Base-by-base conservation (phyloP, 176 grass and related monocot genomes). In the Melocanna baccifera region DNA sequence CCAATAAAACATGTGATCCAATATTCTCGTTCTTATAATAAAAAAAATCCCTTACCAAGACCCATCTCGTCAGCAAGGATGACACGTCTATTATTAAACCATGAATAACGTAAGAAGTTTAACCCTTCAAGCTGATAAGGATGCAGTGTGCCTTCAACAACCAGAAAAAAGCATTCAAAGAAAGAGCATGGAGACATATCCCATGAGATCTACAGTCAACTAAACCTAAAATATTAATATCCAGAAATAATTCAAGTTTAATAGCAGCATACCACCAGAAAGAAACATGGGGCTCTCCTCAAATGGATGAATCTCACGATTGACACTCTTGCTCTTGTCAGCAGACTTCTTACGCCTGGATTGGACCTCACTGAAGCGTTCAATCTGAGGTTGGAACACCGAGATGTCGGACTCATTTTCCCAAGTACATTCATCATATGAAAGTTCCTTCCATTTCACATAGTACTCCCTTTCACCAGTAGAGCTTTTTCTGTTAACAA, bases 51-150 rank as follows among this genome's bases (percentile, higher is more conserved):
- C 86, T 96, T 90, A 99, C 97, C 97, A 79, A 99, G 97, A 75
- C 97, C 97, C 97, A 99, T 99, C 91, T 99, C 97, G 55, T 99
- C 97, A 29, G 77, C 97, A 82, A 99, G 97, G 81, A 99, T 99
- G 36, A 99, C 97, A 75, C 92, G 97, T 76, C 80, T 96, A 61
- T 92, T 89, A 74, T 86, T 85, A 46, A 74, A 69, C 97, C 97
- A 99, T 72, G 97, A 99, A 92, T 88, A 94, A 19, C 86, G 86
- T 69, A 99, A 87, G 86, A 99, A 99, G 57, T 94, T 96, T 79
- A 99, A 84, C 28, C 97, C 97, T 91, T 96, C 97, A 80, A 99
- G 84, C 76, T 99, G 97, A 81, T 99, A 99, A 22, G 93, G 90
- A 84, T 99, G 97, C 34, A 99, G 73, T 48, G 75, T 88, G 34